Base-by-base conservation (phyloP, 768 basidiomycete species). In the Lactarius pseudohatsudake region DNA sequence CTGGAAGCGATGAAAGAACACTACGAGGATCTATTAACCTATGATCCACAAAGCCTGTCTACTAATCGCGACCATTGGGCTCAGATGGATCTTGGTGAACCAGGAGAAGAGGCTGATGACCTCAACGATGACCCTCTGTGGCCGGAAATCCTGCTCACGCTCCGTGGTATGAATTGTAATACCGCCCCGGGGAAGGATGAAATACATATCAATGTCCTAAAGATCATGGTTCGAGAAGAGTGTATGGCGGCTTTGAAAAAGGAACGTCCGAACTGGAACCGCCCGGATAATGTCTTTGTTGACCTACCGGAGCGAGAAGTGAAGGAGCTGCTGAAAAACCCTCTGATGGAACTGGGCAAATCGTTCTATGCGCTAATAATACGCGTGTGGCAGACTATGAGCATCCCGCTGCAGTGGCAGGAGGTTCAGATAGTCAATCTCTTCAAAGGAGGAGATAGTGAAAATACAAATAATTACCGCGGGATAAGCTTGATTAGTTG, bases 401-500 rank as follows among this genome's bases (percentile, higher is more conserved):
- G 5, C 2, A 38, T 38, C 0, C 64, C 32, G 8, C 8, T 16
- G 26, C 45, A 28, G 5, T 70, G 69, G 70, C 32, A 34, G 16
- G 65, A 70, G 13, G 66, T 71, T 2, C 28, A 57, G 11, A 61
- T 70, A 4, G 18, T 28, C 3, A 63, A 56, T n/a, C 45, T 71
- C 6, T 61, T 64, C 22, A 71, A 71, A 30, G 40, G 36, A n/a
- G 65, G 70, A 6, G 62, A 71, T 43, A 53, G 62, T 7, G 64
- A 70, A 28, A 9, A 53, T 0, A 22, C 67, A 4, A 62, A 61
- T 1, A 67, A 69, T 41, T 71, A 71, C 40, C 13, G 66, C 36
- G 59, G 70, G 0, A 70, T 71, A 7, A 71, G 69, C 16, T 36
- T 71, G 7, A 70, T 71, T 1, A 60, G 57, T 4, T 56, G 62